Conservation (phyloP, 2,329 filamentous ascomycete genomes). For the Cladosporium colombiae region DNA sequence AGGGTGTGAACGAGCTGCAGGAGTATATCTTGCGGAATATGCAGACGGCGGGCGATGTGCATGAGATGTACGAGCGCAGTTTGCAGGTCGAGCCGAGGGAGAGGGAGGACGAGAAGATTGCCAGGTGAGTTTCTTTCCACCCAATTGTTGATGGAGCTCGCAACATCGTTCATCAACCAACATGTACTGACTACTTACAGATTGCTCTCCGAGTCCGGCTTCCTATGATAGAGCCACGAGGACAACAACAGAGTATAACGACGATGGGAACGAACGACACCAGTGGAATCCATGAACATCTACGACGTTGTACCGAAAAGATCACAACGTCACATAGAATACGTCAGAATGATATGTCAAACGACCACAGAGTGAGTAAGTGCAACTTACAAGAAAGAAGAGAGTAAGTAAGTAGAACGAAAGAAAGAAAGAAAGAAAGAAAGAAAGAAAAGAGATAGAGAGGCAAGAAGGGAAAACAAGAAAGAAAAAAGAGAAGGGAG, state of each 20-base stretch:
- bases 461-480: not conserved
- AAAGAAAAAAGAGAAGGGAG: not conserved
- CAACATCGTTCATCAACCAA: constrained; percentile 17
- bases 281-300: not conserved
- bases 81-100: constrained; percentile 90
- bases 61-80: constrained; percentile 99
- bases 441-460: not conserved
- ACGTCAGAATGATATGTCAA: not conserved
- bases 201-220: constrained; percentile 57
- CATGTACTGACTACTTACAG: constrained; percentile 37
- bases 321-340: not conserved
- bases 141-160: not conserved
- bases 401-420: too few species aligned
- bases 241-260: not conserved
- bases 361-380: not conserved
- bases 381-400: not conserved
- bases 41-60: constrained; percentile 91
- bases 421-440: not conserved
- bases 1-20: constrained; percentile 86
- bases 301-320: not conserved
- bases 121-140: constrained; percentile 65
- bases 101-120: constrained; percentile 98
- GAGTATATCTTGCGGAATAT: constrained; percentile 97
- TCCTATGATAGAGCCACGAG: constrained; percentile 44
- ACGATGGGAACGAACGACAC: not conserved